phyloP scores from a whole-genome alignment of 2,329 filamentous ascomycete species.

The Colletotrichum sp. region DNA sequence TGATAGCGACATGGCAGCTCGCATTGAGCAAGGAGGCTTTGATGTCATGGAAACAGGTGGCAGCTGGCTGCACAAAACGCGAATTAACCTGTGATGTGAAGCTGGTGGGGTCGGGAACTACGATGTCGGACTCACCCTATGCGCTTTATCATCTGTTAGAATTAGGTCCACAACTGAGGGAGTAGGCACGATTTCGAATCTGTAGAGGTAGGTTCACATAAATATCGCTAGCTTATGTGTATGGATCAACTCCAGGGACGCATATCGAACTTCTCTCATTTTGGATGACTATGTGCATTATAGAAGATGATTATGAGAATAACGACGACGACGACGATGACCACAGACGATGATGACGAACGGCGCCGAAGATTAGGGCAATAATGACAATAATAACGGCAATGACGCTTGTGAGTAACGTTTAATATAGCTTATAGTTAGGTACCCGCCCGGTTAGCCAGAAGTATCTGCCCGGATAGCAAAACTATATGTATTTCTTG shows the following conservation, averaged over 20 bases:
- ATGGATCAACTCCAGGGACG: rapidly evolving
- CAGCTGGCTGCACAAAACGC: background rate
- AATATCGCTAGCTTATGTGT: background rate
- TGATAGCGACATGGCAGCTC: background rate
- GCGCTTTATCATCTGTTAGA: background rate
- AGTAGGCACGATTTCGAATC: background rate
- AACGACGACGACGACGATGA: too few relatives aligned
- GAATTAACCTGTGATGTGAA: background rate
- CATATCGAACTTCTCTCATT: background rate
- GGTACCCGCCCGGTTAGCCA: too few relatives aligned
- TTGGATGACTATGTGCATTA: background rate
- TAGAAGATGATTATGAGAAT: background rate
- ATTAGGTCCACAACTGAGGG: background rate
- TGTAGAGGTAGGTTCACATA: background rate
- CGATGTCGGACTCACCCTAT: background rate
- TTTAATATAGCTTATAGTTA: too few relatives aligned
- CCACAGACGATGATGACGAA: too few relatives aligned
- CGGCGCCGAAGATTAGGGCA: too few relatives aligned
- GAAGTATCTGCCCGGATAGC: too few relatives aligned
- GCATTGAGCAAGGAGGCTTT: background rate
- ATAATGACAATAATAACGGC: too few relatives aligned
- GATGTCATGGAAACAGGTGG: background rate
- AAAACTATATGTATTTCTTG: too few relatives aligned
- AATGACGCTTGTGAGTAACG: too few relatives aligned
- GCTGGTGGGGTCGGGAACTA: background rate